Conservation (phyloP, 768 basidiomycete species). For the Sporobolomyces pararoseus region DNA sequence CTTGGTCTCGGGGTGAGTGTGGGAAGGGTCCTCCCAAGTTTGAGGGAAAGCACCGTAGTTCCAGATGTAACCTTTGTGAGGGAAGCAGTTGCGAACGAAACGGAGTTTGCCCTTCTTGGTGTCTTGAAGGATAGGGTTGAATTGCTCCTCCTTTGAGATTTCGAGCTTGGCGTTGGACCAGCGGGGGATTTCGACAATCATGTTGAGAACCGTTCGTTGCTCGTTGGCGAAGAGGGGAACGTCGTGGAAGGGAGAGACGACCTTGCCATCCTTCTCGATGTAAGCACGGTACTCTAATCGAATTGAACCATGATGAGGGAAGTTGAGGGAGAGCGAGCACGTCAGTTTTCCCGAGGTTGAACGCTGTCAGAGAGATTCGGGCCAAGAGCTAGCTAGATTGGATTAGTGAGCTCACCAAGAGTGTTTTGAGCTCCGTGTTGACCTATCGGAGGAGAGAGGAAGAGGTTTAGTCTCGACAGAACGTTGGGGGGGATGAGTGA, state of each 20-base stretch:
- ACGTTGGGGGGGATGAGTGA: slow-evolving; percentile 12
- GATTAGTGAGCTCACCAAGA: slow-evolving; percentile 60
- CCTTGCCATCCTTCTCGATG: slow-evolving; percentile 82
- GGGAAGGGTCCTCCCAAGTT: slow-evolving; percentile 96
- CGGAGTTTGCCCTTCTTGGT: slow-evolving; percentile 93
- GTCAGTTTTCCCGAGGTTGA: slow-evolving; percentile 9
- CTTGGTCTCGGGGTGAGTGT: slow-evolving; percentile 90
- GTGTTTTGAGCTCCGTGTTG: slow-evolving; percentile 85
- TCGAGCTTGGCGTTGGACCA: slow-evolving; percentile 99
- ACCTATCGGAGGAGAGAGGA: slow-evolving; percentile 52
- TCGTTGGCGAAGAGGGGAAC: slow-evolving; percentile 94
- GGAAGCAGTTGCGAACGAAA: slow-evolving; percentile 99
- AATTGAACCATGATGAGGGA: not conserved
- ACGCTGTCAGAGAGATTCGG: too few species aligned
- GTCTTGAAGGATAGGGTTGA: slow-evolving; percentile 99
- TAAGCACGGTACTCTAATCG: slow-evolving; percentile 83
- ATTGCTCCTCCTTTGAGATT: slow-evolving; percentile 94
- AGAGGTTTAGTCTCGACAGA: not conserved
- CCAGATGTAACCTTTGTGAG: slow-evolving; percentile 99
- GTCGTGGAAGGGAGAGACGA: slow-evolving; percentile 87
- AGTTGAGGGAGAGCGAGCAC: slow-evolving; percentile 43
- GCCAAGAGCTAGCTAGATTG: too few species aligned
- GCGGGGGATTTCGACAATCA: slow-evolving; percentile 94
- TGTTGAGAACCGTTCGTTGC: slow-evolving; percentile 92
- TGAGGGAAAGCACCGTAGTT: slow-evolving; percentile 65